Percentiles rank a stretch among this genome's conserved stretches.
These are phyloP conservation scores for Sporobolomyces phaffii DNA, from an alignment of 768 basidiomycete species.

Conservation along the genomic window DNA sequence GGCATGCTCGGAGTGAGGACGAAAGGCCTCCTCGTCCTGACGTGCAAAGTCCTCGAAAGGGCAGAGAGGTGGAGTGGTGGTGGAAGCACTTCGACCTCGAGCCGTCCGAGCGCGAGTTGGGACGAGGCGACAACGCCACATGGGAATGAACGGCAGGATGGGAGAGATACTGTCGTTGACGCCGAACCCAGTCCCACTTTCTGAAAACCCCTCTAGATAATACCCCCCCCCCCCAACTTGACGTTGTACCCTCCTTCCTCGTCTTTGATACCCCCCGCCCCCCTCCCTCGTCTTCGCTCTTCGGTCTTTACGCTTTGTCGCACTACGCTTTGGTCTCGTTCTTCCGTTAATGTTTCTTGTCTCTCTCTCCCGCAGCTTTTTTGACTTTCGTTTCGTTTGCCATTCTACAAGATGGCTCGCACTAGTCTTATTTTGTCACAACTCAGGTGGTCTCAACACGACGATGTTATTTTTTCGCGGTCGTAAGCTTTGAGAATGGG, in stretches of 20 bases:
- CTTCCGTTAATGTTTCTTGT: background rate
- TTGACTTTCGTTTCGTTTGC: too few relatives aligned
- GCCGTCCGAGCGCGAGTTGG: background rate
- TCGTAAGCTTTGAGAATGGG: background rate
- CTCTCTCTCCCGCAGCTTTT: background rate
- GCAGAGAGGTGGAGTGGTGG: constrained; percentile 28
- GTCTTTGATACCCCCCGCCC: background rate
- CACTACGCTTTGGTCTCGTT: constrained; percentile 3
- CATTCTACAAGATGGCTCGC: too few relatives aligned
- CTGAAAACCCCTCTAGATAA: too few relatives aligned
- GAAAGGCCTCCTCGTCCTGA: constrained; percentile 36
- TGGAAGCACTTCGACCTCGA: background rate
- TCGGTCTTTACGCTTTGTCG: background rate
- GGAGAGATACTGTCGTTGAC: too few relatives aligned
- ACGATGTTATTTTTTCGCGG: background rate
- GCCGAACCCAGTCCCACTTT: too few relatives aligned
- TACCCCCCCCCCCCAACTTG: too few relatives aligned
- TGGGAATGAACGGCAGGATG: too few relatives aligned
- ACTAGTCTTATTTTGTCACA: too few relatives aligned
- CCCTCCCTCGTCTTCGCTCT: background rate
- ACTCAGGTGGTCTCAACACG: background rate
- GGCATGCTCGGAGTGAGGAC: constrained; percentile 36
- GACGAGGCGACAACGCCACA: too few relatives aligned
- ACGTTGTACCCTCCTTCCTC: too few relatives aligned
- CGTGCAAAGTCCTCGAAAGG: constrained; percentile 32